A percentile compares a stretch with the other conserved stretches of the same genome.
Evolutionary conservation across 495 filamentous ascomycete genomes (phyloP).

Genomic region (Lasiosphaeria ovina): DNA sequence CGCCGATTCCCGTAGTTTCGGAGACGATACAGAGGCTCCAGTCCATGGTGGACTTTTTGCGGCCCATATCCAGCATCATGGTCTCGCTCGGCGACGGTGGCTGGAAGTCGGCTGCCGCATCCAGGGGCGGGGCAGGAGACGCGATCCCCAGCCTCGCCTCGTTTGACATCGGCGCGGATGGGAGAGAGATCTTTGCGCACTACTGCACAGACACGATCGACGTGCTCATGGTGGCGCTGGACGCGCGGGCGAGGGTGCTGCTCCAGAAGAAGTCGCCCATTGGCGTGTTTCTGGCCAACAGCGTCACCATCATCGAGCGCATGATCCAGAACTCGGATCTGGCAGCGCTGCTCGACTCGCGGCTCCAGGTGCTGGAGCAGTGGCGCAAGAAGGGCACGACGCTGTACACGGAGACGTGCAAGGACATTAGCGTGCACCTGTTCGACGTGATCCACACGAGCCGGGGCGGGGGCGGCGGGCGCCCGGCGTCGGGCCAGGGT

Average conservation of each 20-base stretch:
- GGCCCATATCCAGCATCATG: conserved; percentile 85
- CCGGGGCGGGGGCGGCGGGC: conserved; percentile 46
- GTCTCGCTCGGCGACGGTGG: conserved; percentile 90
- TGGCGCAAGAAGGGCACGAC: conserved; percentile 85
- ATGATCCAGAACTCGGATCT: conserved; percentile 83
- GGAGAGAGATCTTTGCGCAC: conserved; percentile 79
- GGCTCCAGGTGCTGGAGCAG: conserved; percentile 64
- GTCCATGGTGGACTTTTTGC: conserved; percentile 81
- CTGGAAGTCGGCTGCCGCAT: conserved; percentile 60
- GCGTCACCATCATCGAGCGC: conserved; percentile 78
- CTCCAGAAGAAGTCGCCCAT: conserved; percentile 75
- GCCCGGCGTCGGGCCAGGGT: conserved; percentile 66
- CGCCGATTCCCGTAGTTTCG: conserved; percentile 70
- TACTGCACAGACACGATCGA: conserved; percentile 87
- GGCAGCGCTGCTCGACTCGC: conserved; percentile 62
- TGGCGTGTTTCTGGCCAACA: conserved; percentile 91
- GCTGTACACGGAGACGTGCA: conserved; percentile 85
- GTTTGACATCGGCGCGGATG: conserved; percentile 89
- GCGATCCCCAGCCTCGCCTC: conserved; percentile 67
- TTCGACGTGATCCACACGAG: conserved; percentile 92
- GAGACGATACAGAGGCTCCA: conserved; percentile 86
- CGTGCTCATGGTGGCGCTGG: conserved; percentile 71
- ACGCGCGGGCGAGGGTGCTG: conserved; percentile 67
- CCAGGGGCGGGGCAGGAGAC: conserved; percentile 54
- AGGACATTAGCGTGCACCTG: conserved; percentile 77